These are phyloP conservation scores for Kluyveromyces siamensis DNA, from an alignment of 805 yeast genomes.

Conservation along the genomic window DNA sequence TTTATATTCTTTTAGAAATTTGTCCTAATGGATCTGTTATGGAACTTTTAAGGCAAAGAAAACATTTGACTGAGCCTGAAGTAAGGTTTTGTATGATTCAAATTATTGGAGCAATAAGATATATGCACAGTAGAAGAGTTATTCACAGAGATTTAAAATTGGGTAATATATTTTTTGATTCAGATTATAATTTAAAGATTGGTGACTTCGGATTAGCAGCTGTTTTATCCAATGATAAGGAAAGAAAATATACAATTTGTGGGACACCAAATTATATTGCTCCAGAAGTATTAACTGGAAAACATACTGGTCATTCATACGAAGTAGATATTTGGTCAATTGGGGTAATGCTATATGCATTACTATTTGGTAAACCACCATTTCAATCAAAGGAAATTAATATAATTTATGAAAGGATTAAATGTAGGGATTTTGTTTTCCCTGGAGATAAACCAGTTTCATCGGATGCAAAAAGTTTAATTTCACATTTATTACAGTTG, in stretches of 20 bases:
- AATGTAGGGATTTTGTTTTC: constrained; percentile 67
- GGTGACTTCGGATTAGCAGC: constrained; percentile 99
- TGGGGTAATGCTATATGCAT: constrained; percentile 92
- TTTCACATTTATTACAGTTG: constrained; percentile 61
- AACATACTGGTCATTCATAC: constrained; percentile 79
- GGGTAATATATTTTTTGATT: constrained; percentile 92
- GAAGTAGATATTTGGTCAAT: constrained; percentile 98
- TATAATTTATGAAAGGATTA: constrained; percentile 85
- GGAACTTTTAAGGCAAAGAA: constrained; percentile 83
- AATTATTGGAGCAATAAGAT: constrained; percentile 86
- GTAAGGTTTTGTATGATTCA: constrained; percentile 85
- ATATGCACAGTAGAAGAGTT: constrained; percentile 85
- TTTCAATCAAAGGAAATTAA: constrained; percentile 94
- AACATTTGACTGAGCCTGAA: constrained; percentile 82
- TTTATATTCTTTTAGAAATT: constrained; percentile 85
- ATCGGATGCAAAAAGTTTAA: constrained; percentile 61
- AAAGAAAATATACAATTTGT: constrained; percentile 86
- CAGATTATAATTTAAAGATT: constrained; percentile 85
- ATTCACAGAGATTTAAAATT: constrained; percentile 93
- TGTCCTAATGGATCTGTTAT: constrained; percentile 91
- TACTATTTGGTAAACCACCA: constrained; percentile 92
- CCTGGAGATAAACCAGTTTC: constrained; percentile 64
- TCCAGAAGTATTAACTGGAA: constrained; percentile 91
- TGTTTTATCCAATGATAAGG: constrained; percentile 59
- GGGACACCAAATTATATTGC: constrained; percentile 99